These are phyloP conservation scores for rapeseed (Brassica napus) DNA, from an alignment of 345 rosid species.

Conservation along the genomic window DNA sequence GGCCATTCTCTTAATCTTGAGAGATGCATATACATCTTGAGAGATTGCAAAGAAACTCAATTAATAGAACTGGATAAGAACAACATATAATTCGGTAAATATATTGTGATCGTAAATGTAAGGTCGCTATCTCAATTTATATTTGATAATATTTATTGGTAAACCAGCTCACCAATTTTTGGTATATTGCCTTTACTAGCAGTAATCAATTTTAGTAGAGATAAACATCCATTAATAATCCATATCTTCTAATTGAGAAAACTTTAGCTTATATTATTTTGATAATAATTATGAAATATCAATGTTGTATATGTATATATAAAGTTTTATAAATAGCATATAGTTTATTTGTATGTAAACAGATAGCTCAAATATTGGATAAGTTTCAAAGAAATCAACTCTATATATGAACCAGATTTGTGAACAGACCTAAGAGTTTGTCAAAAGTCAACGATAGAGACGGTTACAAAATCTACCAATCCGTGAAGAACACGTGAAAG, in stretches of 20 bases:
- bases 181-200: not conserved
- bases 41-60: not conserved
- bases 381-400: not conserved
- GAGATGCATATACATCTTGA: no score
- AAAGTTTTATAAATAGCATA: not conserved
- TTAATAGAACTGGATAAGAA: not conserved
- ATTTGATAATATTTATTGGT: not conserved
- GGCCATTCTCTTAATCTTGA: no score
- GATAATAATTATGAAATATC: not conserved
- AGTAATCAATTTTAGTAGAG: not conserved
- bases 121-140: not conserved
- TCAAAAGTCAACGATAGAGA: slow-evolving; percentile 35
- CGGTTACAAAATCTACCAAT: not conserved
- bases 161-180: not conserved
- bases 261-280: not conserved
- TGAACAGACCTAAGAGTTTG: not conserved
- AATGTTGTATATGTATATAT: not conserved
- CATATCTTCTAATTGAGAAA: not conserved
- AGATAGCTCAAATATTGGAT: not conserved
- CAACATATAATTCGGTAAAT: not conserved
- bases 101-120: no score
- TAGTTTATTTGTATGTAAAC: not conserved
- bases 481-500: slow-evolving; percentile 10
- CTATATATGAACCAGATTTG: not conserved
- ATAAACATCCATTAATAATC: not conserved